Base-by-base conservation (phyloP, 2,329 filamentous ascomycete species). In the Coniochaeta prunicola region DNA sequence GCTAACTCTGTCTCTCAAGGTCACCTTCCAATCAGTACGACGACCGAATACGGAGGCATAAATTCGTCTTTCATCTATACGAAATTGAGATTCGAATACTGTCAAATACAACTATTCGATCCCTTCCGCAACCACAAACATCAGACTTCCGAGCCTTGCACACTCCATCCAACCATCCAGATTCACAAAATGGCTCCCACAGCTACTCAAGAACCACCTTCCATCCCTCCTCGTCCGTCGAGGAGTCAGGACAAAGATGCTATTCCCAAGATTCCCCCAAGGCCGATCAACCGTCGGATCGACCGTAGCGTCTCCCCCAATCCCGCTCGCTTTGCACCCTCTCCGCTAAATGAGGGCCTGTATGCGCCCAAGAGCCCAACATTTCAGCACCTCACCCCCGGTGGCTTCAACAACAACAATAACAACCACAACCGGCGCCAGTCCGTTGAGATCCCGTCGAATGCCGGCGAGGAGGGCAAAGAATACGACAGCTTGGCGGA, bases 381-480 rank as follows among this genome's bases (percentile, higher is more conserved):
- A 63, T 74, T 68, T 63, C 70, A 76, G 17, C 54, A 42, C 31
- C 24, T 38, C 21, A 19, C 21, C 17, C 19, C 54, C 15, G 53
- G 30, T 63, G 68, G 67, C 50, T 67, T 68, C 64, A 68, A 71
- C 57, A 76, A 81, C 48, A 73, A 68, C 64, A 68, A 71, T 56
- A 76, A 81, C 48, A 73, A 75, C 40, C 71, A 80, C 63, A 75
- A 81, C 45, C 88, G 91, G 56, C 85, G 89, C 36, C 83, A 85
- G 55, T 96, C 90, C 69, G 90, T 96, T 59, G 83, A 84, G 34
- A 82, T 97, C 70, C 93, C 93, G 17, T 89, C 89, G 1, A 28
- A 55, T 9, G 81, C 96, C 58, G 93, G 93, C 59, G 87, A 97
- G 70, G 93, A 97, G 76, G 93, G 93, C 62, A 85, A 81, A 65